Base-by-base conservation (phyloP, 441 rosid genomes). In the Breynia disticha region DNA sequence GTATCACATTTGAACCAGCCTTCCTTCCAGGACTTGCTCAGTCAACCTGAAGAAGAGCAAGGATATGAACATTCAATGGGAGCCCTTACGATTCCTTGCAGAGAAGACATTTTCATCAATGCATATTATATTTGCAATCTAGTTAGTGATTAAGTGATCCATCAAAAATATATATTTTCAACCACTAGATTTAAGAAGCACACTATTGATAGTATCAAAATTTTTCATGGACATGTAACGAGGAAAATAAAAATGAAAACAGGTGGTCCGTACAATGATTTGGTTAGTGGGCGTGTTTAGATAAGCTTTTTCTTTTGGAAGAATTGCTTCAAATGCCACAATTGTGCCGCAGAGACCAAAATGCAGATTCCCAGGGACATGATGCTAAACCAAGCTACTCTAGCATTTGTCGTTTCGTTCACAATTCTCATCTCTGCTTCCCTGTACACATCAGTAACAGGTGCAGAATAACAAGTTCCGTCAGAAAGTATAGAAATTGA, bases 221-320 rank as follows among this genome's bases (percentile, higher is more conserved):
- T 45, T 4, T 18, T 45, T 45, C 17, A 1, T 45, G 48, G 2
- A 45, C 18, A 45, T 45, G 48, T 15, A 14, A 45, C 18, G 16
- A 4, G 4, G 1, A 15, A 15, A 45, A 18, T 15, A 45, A 45
- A n/a, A 7, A 45, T 17, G 17, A 1, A 15, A 18, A 45, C 48
- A 45, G n/a, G n/a, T 9, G 35, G 5, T 28, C 35, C 35, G 8
- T 28, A 28, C 35, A 9, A 28, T 2, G 35, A 28, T 28, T 28
- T 28, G 35, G 35, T 28, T 28, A 41, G n/a, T 1, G n/a, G 22
- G 14, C 38, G 19, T 9, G 28, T 57, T 70, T 77, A 90, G 47
- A 90, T 76, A 46, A 90, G 94, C 73, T 85, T 90, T 82, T 83
- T 87, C 75, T 76, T 87, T 43, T 73, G 80, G 63, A 85, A 90